phyloP scores from a whole-genome alignment of 345 rosid genomes.

The Lagerstroemia speciosa region DNA sequence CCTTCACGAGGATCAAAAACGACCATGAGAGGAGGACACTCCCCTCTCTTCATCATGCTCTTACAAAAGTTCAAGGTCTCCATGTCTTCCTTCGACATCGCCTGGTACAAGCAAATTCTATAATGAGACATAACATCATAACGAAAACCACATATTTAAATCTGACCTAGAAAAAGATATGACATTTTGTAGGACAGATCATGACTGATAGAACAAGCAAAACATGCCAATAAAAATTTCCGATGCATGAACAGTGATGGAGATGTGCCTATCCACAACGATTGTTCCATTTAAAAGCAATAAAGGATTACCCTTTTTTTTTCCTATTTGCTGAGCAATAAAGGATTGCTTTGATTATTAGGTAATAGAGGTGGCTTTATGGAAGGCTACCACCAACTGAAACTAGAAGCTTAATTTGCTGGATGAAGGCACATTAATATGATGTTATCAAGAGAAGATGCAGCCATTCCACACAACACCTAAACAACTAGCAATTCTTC shows the following conservation, averaged over 20 bases:
- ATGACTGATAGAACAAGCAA: not conserved
- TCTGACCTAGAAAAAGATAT: too few relatives aligned
- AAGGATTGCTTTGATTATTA: too few relatives aligned
- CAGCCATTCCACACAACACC: not conserved
- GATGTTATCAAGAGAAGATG: not conserved
- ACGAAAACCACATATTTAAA: not conserved
- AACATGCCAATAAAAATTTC: too few relatives aligned
- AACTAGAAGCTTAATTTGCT: not conserved
- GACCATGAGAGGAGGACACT: slow-evolving; percentile 82
- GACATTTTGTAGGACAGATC: not conserved
- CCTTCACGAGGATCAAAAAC: slow-evolving; percentile 79
- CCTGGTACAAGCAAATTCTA: slow-evolving; percentile 26
- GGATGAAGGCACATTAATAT: not conserved
- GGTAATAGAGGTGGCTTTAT: not conserved
- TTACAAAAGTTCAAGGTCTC: slow-evolving; percentile 70
- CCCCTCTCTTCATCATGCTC: slow-evolving; percentile 68
- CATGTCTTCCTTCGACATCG: slow-evolving; percentile 59
- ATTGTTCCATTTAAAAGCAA: too few relatives aligned
- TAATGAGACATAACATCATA: not conserved
- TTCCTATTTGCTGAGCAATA: too few relatives aligned
- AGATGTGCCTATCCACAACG: too few relatives aligned
- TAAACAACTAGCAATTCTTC: not conserved
- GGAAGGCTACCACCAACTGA: not conserved
- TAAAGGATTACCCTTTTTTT: too few relatives aligned
- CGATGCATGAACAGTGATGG: too few relatives aligned